Evolutionary conservation across 2,329 filamentous ascomycete genomes (phyloP).

Genomic region (Fusarium duplospermum): DNA sequence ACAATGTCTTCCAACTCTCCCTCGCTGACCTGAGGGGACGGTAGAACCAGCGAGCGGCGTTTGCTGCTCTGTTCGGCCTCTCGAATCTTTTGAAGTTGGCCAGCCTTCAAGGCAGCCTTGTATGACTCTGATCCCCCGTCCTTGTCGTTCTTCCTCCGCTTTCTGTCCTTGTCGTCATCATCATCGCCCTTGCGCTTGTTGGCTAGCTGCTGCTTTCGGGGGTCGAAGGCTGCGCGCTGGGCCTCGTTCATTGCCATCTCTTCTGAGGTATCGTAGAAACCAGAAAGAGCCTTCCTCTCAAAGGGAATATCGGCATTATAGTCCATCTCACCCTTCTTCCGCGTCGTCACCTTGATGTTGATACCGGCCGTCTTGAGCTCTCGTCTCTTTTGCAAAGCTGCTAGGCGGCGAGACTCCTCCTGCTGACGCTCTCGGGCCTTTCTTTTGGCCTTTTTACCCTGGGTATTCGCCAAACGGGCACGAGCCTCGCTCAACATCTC

Average conservation of each 20-base stretch:
- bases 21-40: conserved; percentile 91
- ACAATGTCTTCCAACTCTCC: conserved; percentile 96
- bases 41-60: conserved; percentile 82
- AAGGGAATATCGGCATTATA: conserved; percentile 99
- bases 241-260: conserved; percentile 85
- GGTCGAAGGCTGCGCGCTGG: conserved; percentile 88
- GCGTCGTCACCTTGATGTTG: conserved; percentile 93
- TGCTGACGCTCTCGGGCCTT: conserved; percentile 96
- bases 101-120: conserved; percentile 91
- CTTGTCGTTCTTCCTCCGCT: conserved; percentile 91
- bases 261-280: conserved; percentile 93
- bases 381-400: conserved; percentile 91
- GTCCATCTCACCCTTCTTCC: conserved; percentile 98
- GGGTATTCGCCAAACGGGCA: conserved; percentile 94
- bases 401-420: conserved; percentile 91
- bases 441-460: conserved; percentile 98
- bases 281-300: conserved; percentile 87
- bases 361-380: conserved; percentile 98
- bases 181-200: conserved; percentile 96
- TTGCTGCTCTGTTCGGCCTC: conserved; percentile 98
- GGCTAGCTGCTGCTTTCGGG: conserved; percentile 87
- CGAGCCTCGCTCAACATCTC: conserved; percentile 99
- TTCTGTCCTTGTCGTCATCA: conserved; percentile 84
- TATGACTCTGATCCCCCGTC: conserved; percentile 80
- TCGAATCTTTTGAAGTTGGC: conserved; percentile 91